Percentiles rank a stretch among this genome's conserved stretches.
These are phyloP conservation scores for Thinopyrum elongatum DNA, from an alignment of 176 grass and related monocot genomes.

Conservation along the genomic window DNA sequence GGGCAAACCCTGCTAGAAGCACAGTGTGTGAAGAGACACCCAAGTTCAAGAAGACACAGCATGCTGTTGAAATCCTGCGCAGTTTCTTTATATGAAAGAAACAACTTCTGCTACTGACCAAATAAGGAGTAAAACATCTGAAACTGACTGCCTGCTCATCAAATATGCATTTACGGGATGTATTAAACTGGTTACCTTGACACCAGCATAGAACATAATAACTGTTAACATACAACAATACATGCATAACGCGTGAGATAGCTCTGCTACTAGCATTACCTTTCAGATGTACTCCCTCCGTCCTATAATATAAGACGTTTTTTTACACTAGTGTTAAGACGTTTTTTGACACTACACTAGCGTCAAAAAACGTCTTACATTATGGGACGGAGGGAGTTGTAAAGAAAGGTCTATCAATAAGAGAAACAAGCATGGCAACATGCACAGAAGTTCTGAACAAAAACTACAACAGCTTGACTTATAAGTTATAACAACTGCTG, in stretches of 20 bases:
- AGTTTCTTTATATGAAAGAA: conserved; percentile 28
- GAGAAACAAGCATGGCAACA: not conserved
- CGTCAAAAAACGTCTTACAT: too few relatives aligned
- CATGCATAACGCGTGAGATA: not conserved
- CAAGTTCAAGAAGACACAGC: conserved; percentile 1
- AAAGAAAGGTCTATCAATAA: not conserved
- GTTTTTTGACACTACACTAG: too few relatives aligned
- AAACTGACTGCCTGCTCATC: not conserved
- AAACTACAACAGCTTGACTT: conserved; percentile 18
- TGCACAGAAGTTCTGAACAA: conserved; percentile 1
- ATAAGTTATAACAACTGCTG: not conserved
- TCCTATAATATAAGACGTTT: too few relatives aligned
- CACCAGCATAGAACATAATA: not conserved
- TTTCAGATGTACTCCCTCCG: not conserved
- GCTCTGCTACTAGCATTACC: not conserved
- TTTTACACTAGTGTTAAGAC: too few relatives aligned
- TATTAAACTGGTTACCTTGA: conserved; percentile 20
- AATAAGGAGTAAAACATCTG: conserved; percentile 14
- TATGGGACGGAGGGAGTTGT: too few relatives aligned
- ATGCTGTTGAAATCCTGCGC: conserved; percentile 19
- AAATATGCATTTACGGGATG: conserved; percentile 10
- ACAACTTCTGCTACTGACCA: conserved; percentile 7
- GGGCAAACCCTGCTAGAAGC: conserved; percentile 30
- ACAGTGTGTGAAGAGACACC: conserved; percentile 8
- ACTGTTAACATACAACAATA: not conserved